Evolutionary conservation across 2,329 filamentous ascomycete species (phyloP).

Genomic region (Trichoderma afroharzianum): DNA sequence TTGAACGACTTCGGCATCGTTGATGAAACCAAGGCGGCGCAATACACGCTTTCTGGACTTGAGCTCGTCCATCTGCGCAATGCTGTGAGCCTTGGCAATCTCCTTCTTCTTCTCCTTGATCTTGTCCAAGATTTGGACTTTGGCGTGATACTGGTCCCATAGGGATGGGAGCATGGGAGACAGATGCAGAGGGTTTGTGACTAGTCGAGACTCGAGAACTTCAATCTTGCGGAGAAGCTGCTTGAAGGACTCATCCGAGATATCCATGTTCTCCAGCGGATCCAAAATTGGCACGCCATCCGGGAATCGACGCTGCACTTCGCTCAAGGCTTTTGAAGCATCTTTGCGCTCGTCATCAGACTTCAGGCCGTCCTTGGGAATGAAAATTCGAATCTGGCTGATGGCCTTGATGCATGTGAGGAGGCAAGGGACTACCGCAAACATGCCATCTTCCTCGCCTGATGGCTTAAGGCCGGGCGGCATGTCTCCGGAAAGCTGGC

Average conservation of each 20-base stretch:
- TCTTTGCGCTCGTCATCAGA: constrained; percentile 62
- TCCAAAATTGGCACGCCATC: constrained; percentile 88
- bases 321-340: constrained; percentile 66
- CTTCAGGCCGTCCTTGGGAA: constrained; percentile 70
- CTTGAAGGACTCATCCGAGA: constrained; percentile 89
- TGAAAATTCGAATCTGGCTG: constrained; percentile 76
- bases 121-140: constrained; percentile 70
- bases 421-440: constrained; percentile 66
- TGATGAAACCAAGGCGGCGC: constrained; percentile 90
- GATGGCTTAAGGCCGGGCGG: constrained; percentile 55
- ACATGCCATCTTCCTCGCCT: constrained; percentile 30
- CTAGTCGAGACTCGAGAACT: constrained; percentile 83
- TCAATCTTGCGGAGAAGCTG: constrained; percentile 93
- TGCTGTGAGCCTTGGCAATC: constrained; percentile 78
- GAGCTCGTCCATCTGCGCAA: constrained; percentile 91
- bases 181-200: constrained; percentile 87
- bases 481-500: constrained; percentile 42
- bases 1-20: constrained; percentile 91
- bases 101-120: constrained; percentile 88
- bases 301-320: constrained; percentile 83
- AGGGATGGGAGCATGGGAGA: constrained; percentile 79
- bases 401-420: constrained; percentile 82
- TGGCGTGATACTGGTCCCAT: constrained; percentile 81
- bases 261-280: constrained; percentile 94
- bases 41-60: constrained; percentile 95